These are phyloP conservation scores for Termitomyces eurrhizus DNA, from an alignment of 768 basidiomycete genomes.

Conservation along the genomic window DNA sequence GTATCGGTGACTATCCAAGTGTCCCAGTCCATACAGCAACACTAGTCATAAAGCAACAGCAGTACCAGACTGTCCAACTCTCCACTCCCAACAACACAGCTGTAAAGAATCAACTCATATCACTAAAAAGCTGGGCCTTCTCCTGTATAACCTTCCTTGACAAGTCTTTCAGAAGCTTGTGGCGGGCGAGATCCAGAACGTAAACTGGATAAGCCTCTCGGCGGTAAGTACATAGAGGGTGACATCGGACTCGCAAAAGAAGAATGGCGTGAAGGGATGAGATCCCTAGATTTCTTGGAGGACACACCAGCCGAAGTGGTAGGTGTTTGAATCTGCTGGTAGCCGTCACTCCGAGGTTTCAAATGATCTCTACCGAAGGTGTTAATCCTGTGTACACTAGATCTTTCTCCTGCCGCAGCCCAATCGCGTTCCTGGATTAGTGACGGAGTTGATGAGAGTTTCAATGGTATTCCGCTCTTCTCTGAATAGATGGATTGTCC, in stretches of 20 bases:
- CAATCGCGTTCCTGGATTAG: constrained; percentile 12
- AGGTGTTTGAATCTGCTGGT: neutral
- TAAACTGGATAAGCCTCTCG: neutral
- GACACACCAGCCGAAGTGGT: neutral
- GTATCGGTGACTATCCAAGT: too few relatives aligned
- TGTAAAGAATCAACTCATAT: neutral
- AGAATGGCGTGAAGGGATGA: neutral
- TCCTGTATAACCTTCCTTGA: neutral
- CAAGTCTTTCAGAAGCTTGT: neutral
- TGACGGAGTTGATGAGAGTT: constrained; percentile 16
- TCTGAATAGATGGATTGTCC: constrained; percentile 16
- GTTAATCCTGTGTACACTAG: neutral
- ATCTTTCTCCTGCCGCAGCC: neutral
- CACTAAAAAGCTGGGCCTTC: neutral
- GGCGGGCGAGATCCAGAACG: neutral
- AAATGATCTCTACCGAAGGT: neutral
- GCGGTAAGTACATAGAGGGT: neutral
- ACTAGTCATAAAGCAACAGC: neutral
- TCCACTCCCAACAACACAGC: neutral
- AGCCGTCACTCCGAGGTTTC: neutral
- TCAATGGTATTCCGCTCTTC: constrained; percentile 8
- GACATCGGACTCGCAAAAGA: neutral
- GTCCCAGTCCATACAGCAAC: neutral
- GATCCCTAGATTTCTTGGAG: constrained; percentile 3
- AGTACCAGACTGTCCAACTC: neutral